Evolutionary conservation across 768 basidiomycete species (phyloP).

Genomic region (Mrakia blollopis): DNA sequence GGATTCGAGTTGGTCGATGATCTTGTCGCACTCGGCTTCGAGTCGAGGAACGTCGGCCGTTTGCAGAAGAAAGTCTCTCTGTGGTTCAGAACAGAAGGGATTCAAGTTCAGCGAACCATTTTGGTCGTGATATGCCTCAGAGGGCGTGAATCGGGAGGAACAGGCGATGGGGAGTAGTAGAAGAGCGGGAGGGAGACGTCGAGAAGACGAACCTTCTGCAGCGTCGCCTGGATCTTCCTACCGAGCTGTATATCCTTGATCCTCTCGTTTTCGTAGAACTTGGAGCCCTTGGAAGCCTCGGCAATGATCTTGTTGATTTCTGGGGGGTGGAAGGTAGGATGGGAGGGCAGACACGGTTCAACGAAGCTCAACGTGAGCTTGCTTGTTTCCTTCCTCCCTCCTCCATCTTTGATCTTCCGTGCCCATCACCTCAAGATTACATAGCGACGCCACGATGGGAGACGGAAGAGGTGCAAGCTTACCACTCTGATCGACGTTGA

Average conservation of each 20-base stretch:
- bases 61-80: conserved; percentile 55
- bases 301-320: conserved; percentile 86
- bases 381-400: neutral
- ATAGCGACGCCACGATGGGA: neutral
- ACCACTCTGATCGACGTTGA: conserved; percentile 39
- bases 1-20: conserved; percentile 65
- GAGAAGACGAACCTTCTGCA: conserved; percentile 48
- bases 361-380: neutral
- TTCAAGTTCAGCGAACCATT: neutral
- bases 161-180: neutral
- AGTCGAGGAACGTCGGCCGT: conserved; percentile 51
- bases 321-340: neutral
- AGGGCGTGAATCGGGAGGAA: neutral
- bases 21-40: conserved; percentile 61
- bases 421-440: neutral
- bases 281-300: conserved; percentile 86
- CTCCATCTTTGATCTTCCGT: neutral
- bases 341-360: neutral
- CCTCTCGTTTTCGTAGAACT: conserved; percentile 81
- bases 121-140: neutral
- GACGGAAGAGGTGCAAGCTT: neutral
- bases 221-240: conserved; percentile 63
- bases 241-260: conserved; percentile 81
- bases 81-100: neutral
- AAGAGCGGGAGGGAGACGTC: neutral